Conservation (phyloP, 345 rosid genomes). For the Eucalyptus sp. region DNA sequence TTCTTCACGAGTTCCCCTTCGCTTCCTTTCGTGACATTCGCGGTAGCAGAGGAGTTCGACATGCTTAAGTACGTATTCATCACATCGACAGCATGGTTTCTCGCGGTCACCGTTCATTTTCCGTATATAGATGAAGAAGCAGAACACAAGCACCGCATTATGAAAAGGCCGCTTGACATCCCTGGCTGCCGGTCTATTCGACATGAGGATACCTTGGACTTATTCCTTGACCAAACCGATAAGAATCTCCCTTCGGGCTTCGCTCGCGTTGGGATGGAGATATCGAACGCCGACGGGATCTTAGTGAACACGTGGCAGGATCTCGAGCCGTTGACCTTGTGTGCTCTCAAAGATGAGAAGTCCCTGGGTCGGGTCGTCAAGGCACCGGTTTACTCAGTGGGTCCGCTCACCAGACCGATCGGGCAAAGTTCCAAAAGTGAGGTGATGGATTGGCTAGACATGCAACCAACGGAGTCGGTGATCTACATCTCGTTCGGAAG, state of each 20-base stretch:
- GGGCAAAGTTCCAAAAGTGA: neutral
- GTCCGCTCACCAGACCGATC: conserved; percentile 2
- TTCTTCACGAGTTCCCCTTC: too few relatives aligned
- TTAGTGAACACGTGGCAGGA: conserved; percentile 43
- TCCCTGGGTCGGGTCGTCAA: neutral
- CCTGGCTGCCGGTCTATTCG: conserved; percentile 48
- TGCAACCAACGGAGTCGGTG: conserved; percentile 35
- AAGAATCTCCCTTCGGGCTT: neutral
- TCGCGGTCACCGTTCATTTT: conserved; percentile 26
- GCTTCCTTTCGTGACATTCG: neutral
- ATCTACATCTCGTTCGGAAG: conserved; percentile 62
- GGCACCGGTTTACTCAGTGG: conserved; percentile 1
- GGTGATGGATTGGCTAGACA: conserved; percentile 27
- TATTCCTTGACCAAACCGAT: conserved; percentile 3
- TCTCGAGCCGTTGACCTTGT: conserved; percentile 22
- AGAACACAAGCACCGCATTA: conserved; percentile 5
- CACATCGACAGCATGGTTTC: conserved; percentile 50
- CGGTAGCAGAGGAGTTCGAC: conserved; percentile 27
- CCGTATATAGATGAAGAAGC: conserved; percentile 16
- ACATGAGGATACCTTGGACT: conserved; percentile 22
- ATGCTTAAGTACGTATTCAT: conserved; percentile 34
- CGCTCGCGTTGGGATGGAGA: conserved; percentile 4
- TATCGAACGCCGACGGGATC: conserved; percentile 28
- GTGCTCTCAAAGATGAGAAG: neutral
- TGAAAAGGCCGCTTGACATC: conserved; percentile 10